Base-by-base conservation (phyloP, 176 grass and related monocot species). In the Oryza nivara region DNA sequence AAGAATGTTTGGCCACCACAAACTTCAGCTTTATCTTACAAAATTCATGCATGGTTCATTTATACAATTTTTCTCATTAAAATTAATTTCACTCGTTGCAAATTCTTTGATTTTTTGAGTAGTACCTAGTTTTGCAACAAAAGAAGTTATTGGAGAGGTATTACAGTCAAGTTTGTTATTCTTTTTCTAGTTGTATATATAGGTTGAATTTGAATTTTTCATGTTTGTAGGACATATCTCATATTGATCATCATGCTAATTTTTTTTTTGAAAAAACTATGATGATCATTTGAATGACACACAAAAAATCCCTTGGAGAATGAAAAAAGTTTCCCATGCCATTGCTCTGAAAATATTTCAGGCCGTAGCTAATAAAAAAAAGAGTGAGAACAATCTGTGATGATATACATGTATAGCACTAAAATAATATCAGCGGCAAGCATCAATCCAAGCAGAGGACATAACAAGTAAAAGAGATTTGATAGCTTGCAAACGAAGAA, bases 401-500 rank as follows among this genome's bases (percentile, higher is more conserved):
- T 23, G 0, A 11, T 63, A 63, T 63, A 63, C 58, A 63, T 63
- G n/a, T 63, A 63, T 63, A 23, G 8, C 58, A 63, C 61, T 65
- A 9, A 28, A 41, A 30, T 17, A 66, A 78, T 49, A 75, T 48
- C 49, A 14, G 3, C 32, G 32, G 46, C 26, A 28, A 36, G 40
- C n/a, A 41, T 80, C 22, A 23, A 75, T 8, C 69, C 32, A 20
- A 72, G 28, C 4, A 69, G 45, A 67, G 61, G 44, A 43, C 75
- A 72, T 25, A 32, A 14, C 11, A 66, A n/a, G 73, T 26, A 43
- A 78, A 73, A 82, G 67, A 28, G 60, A 85, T 10, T 10, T 67
- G 36, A 63, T 84, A 44, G 34, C 88, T 91, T 87, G 76, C 76
- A 54, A 41, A 76, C 85, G 80, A 91, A 83, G 89, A 65, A 87